Evolutionary conservation across 176 grass and related monocot species (phyloP), one percentile per base, ranked within the genome.

Genomic region (Pontederia crassipes): DNA sequence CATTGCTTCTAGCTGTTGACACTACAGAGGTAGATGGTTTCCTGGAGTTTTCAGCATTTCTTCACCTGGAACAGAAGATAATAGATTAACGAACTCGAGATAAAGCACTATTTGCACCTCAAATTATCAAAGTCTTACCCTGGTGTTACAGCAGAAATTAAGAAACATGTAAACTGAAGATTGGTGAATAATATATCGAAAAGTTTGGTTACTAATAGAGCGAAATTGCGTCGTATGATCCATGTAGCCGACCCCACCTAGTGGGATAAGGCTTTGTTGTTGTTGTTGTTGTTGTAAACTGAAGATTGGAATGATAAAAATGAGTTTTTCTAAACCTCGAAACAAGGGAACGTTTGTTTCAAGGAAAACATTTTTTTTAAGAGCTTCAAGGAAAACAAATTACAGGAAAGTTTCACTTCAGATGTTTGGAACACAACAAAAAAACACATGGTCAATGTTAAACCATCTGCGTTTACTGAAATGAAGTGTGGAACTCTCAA

Each of bases 61-160:
- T 66, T 24, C 59, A 55, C 81, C 92, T 97, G 79, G 58, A 20
- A 76, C 46, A 79, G 85, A 51, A 77, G 60, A 70, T 12, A 49
- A 60, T 35, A 45, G 52, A 32, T 27, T 54, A 27, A 67, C n/a
- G 10, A 67, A 72, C 10, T 78, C 29, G 32, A 35, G 11, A 26
- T 28, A 28, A 45, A 13, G 5, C 3, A 13, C 4, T 10, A 8
- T 50, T 9, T 13, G 4, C 14, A 49, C 46, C 4, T 65, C 57
- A 13, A 65, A 11, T 14, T 14, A 12, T 26, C 20, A 28, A 71
- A 29, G 53, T 24, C 69, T 52, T 97, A 97, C 92, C 84, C 59
- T 72, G 77, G 68, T 61, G 45, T 57, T 49, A 46, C 17, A 49
- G 45, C 26, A 53, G 35, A 71, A 17, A 13, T 35, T 62, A 28